Conservation (phyloP, 805 yeast genomes). For the Ogataea salicorniae region DNA sequence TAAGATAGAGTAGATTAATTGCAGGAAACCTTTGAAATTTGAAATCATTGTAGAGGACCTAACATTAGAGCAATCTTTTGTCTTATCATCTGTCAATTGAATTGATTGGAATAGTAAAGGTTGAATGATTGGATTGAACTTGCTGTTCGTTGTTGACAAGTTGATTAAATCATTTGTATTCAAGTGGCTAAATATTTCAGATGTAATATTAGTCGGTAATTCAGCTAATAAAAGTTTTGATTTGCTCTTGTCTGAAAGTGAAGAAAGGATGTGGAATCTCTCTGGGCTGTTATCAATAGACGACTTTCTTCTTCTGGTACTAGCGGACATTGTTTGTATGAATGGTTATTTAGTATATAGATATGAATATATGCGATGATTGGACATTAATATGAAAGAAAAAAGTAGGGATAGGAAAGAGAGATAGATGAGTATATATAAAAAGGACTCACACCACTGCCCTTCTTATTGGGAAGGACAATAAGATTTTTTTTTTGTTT, state of each 20-base stretch:
- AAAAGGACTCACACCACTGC: too few relatives aligned
- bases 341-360: neutral
- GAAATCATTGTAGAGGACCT: slow-evolving; percentile 3
- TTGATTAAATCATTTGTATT: slow-evolving; percentile 4
- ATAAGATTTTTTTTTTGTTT: too few relatives aligned
- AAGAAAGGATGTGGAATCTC: neutral
- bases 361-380: neutral
- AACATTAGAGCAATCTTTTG: neutral
- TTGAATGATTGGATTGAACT: neutral
- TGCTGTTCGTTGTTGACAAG: neutral
- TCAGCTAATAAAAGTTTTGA: neutral
- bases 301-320: slow-evolving; percentile 4
- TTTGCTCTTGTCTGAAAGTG: neutral
- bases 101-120: slow-evolving; percentile 7
- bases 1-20: slow-evolving; percentile 16
- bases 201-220: slow-evolving; percentile 1
- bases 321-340: neutral
- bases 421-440: too few relatives aligned
- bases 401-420: too few relatives aligned
- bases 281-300: neutral
- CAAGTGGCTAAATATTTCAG: neutral
- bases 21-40: slow-evolving; percentile 11
- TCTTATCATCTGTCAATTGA: slow-evolving; percentile 5
- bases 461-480: too few relatives aligned
- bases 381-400: too few relatives aligned